Evolutionary conservation across 768 basidiomycete species (phyloP).

Genomic region (Lentinula boryana): DNA sequence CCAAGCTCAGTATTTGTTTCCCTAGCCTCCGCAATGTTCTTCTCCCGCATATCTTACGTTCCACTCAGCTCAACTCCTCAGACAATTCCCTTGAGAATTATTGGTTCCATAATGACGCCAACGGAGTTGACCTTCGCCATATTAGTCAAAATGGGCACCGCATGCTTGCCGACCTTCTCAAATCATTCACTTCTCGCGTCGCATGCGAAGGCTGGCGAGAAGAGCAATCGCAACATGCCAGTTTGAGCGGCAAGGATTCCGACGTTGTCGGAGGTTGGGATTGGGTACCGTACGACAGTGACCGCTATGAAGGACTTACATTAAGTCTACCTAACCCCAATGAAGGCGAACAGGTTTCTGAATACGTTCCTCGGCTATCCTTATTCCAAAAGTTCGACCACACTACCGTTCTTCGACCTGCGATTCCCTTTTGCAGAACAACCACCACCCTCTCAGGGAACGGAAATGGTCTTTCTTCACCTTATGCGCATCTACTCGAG

Average conservation of each 20-base stretch:
- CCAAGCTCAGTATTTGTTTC: not conserved
- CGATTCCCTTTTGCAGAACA: not conserved
- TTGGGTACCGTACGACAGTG: not conserved
- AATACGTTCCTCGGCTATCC: not conserved
- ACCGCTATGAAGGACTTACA: not conserved
- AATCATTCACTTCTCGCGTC: slow-evolving; percentile 1
- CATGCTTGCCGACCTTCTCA: not conserved
- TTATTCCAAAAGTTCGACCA: slow-evolving; percentile 3
- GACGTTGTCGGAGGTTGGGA: not conserved
- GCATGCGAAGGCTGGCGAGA: slow-evolving; percentile 5
- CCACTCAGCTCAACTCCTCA: not conserved
- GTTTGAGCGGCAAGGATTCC: not conserved
- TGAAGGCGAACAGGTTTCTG: not conserved
- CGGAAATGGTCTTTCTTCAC: not conserved
- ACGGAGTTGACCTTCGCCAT: not conserved
- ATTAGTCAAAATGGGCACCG: not conserved
- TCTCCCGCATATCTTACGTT: not conserved
- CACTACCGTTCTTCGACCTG: not conserved
- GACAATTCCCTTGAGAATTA: not conserved
- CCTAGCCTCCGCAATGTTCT: not conserved
- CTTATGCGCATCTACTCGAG: not conserved
- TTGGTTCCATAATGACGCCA: not conserved
- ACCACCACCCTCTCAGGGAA: not conserved
- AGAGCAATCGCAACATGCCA: not conserved
- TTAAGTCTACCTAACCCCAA: not conserved